A percentile compares a stretch with the other conserved stretches of the same genome.
These are phyloP conservation scores for Saccharomycopsis selenospora DNA, from an alignment of 805 yeast genomes.

Conservation along the genomic window DNA sequence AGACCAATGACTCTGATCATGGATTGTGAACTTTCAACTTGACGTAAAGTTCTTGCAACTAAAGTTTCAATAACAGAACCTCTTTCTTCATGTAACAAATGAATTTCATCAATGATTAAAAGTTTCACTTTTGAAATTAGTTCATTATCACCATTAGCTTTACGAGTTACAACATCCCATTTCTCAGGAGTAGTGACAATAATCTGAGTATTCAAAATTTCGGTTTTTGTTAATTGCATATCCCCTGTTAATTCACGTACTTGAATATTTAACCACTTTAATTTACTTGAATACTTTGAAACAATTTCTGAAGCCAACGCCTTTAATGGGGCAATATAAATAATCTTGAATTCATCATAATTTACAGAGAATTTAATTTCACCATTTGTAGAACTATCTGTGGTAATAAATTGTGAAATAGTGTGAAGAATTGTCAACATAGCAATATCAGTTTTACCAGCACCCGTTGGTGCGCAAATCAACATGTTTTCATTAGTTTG, in stretches of 20 bases:
- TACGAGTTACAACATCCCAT: constrained; percentile 97
- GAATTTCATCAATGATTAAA: constrained; percentile 92
- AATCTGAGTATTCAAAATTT: constrained; percentile 73
- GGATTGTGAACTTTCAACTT: constrained; percentile 89
- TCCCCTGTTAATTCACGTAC: constrained; percentile 92
- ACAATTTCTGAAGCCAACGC: constrained; percentile 97
- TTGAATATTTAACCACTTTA: constrained; percentile 77
- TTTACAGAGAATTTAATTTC: constrained; percentile 55
- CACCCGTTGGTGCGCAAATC: constrained; percentile 97
- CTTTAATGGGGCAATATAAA: constrained; percentile 89
- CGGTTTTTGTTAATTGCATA: constrained; percentile 82
- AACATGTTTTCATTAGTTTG: constrained; percentile 91
- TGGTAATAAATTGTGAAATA: constrained; percentile 60
- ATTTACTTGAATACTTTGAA: constrained; percentile 70
- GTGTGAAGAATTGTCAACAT: constrained; percentile 72
- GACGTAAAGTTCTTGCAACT: constrained; percentile 89
- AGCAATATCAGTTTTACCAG: constrained; percentile 95
- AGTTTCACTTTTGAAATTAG: constrained; percentile 76
- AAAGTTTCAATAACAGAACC: constrained; percentile 95
- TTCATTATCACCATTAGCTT: constrained; percentile 82
- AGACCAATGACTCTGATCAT: constrained; percentile 92
- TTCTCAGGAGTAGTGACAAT: constrained; percentile 94
- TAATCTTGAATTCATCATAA: constrained; percentile 79
- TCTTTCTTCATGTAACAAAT: constrained; percentile 92
- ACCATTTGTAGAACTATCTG: constrained; percentile 40